Evolutionary conservation across 345 rosid genomes (phyloP).

Genomic region (Salix purpurea): DNA sequence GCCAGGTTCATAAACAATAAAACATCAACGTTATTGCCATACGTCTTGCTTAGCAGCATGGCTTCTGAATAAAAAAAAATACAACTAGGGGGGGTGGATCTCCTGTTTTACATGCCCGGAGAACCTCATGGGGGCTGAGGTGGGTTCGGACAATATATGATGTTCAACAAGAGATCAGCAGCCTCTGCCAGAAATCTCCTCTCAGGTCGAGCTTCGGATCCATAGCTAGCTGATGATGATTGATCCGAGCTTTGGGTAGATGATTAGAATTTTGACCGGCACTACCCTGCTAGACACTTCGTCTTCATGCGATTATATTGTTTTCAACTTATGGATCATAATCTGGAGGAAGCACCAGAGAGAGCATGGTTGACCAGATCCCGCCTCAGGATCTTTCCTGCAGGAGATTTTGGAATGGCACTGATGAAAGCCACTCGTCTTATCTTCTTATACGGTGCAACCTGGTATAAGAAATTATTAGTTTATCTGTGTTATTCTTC

Average conservation of each 20-base stretch:
- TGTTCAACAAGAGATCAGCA: background rate
- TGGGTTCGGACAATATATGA: background rate
- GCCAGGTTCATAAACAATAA: background rate
- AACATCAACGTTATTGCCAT: background rate
- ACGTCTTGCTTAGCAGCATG: background rate
- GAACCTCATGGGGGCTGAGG: background rate
- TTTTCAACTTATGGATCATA: conserved; percentile 19
- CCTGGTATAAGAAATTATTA: conserved; percentile 43
- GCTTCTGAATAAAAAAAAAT: no score
- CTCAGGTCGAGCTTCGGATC: background rate
- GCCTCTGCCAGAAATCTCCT: background rate
- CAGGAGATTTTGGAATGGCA: conserved; percentile 63
- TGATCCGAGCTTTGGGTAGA: background rate
- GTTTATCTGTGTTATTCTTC: background rate
- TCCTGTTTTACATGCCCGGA: background rate
- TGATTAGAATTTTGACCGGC: background rate
- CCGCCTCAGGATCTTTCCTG: conserved; percentile 82
- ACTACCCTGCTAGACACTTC: background rate
- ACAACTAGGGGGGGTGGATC: background rate
- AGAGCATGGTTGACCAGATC: conserved; percentile 48
- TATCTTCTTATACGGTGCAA: conserved; percentile 85
- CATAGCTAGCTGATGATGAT: background rate
- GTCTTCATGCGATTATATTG: background rate
- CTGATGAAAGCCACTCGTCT: conserved; percentile 67
- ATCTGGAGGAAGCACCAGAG: conserved; percentile 34